A percentile compares a stretch with the other conserved stretches of the same genome.
Conservation (phyloP, 2,329 filamentous ascomycete genomes). For the Sporothrix luriei region DNA sequence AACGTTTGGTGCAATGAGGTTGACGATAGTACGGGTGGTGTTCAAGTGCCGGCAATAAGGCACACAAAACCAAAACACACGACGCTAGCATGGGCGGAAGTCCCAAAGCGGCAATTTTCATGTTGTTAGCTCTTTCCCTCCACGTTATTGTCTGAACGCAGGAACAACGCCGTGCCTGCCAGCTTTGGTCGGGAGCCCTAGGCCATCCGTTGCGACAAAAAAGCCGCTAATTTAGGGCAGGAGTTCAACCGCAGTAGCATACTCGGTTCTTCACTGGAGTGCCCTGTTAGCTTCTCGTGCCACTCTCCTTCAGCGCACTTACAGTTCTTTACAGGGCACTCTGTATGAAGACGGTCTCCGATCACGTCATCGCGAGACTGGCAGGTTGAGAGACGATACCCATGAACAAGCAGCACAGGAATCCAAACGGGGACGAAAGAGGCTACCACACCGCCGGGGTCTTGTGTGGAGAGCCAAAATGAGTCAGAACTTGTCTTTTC, state of each 20-base stretch:
- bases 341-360: slow-evolving; percentile 1
- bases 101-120: slow-evolving; percentile 22
- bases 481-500: slow-evolving; percentile 4
- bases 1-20: neutral
- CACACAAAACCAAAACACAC: neutral
- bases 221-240: slow-evolving; percentile 5
- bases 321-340: neutral
- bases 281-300: neutral
- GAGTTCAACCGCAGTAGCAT: slow-evolving; percentile 14
- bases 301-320: neutral
- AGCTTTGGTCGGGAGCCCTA: neutral
- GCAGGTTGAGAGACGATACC: neutral
- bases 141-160: too few species aligned
- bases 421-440: slow-evolving; percentile 11
- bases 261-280: neutral
- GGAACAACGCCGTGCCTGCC: too few species aligned
- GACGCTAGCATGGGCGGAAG: slow-evolving; percentile 1
- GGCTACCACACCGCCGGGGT: slow-evolving; percentile 4
- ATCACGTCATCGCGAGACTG: slow-evolving; percentile 19
- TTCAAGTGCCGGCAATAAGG: neutral
- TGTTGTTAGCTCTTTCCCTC: slow-evolving; percentile 12
- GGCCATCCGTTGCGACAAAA: neutral
- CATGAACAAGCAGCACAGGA: neutral
- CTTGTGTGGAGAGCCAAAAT: neutral
- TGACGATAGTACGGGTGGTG: too few species aligned